phyloP scores from a whole-genome alignment of 768 basidiomycete species.

The Naganishia vaughanmartiniae region DNA sequence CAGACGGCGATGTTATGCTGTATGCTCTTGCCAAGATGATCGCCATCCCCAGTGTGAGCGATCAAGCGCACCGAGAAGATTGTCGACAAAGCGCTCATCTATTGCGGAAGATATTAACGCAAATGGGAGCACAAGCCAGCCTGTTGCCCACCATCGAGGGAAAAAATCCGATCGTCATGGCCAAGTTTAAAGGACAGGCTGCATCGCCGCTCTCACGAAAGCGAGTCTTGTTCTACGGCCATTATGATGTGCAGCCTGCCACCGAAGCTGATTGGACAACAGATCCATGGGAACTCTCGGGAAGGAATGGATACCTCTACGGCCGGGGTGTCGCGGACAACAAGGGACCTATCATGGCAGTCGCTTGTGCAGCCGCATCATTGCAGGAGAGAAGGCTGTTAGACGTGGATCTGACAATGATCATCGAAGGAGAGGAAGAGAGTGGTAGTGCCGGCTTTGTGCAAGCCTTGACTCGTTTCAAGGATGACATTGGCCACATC shows the following conservation, averaged over 20 bases:
- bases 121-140: constrained; percentile 78
- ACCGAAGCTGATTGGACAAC: constrained; percentile 71
- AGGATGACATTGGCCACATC: constrained; percentile 78
- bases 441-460: constrained; percentile 83
- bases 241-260: constrained; percentile 95
- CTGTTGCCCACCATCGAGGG: constrained; percentile 74
- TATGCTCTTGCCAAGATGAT: constrained; percentile 81
- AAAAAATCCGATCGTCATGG: constrained; percentile 82
- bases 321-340: constrained; percentile 75
- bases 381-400: constrained; percentile 70
- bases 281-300: constrained; percentile 76
- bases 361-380: constrained; percentile 83
- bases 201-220: constrained; percentile 52
- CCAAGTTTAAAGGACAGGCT: constrained; percentile 65
- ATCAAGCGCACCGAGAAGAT: constrained; percentile 63
- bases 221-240: constrained; percentile 84
- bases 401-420: constrained; percentile 79
- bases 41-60: constrained; percentile 80
- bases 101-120: constrained; percentile 79
- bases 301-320: constrained; percentile 67
- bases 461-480: constrained; percentile 70
- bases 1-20: constrained; percentile 65
- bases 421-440: constrained; percentile 97
- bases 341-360: constrained; percentile 90
- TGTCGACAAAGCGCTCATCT: constrained; percentile 93